These are phyloP conservation scores for Cordyceps tenuipes DNA, from an alignment of 2,329 filamentous ascomycete genomes.

Conservation along the genomic window DNA sequence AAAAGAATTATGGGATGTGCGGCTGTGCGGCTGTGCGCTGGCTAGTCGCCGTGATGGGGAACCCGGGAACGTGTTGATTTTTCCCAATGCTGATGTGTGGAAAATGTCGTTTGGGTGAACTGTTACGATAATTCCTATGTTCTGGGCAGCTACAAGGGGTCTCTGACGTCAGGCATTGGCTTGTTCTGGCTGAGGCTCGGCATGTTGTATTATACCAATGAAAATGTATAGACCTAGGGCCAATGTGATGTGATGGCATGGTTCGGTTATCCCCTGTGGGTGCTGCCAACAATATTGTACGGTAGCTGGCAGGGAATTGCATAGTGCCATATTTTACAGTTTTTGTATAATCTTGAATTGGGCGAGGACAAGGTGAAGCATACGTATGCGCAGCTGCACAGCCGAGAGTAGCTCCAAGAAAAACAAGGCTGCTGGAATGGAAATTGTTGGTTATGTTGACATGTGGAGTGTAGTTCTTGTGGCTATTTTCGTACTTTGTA, in stretches of 20 bases:
- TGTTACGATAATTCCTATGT: background rate
- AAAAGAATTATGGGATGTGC: background rate
- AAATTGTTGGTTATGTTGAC: background rate
- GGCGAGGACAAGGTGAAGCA: no score
- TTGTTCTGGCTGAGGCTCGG: slow-evolving; percentile 2
- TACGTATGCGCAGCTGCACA: no score
- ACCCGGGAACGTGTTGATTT: background rate
- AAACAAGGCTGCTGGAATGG: background rate
- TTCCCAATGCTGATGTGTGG: background rate
- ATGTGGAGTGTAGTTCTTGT: background rate
- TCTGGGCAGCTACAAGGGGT: background rate
- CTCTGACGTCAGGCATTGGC: background rate
- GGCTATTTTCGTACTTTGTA: background rate
- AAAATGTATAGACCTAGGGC: slow-evolving; percentile 15
- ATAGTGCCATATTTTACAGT: background rate
- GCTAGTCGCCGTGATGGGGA: background rate
- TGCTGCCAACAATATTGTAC: no score
- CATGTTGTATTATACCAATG: slow-evolving; percentile 25
- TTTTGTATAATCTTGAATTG: no score
- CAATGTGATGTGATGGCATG: background rate
- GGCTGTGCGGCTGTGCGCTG: background rate
- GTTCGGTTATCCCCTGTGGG: background rate
- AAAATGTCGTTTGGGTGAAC: background rate
- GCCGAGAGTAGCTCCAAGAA: background rate
- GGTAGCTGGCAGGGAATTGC: no score